Base-by-base conservation (phyloP, 176 grass and related monocot genomes). In the Eragrostis nindensis region DNA sequence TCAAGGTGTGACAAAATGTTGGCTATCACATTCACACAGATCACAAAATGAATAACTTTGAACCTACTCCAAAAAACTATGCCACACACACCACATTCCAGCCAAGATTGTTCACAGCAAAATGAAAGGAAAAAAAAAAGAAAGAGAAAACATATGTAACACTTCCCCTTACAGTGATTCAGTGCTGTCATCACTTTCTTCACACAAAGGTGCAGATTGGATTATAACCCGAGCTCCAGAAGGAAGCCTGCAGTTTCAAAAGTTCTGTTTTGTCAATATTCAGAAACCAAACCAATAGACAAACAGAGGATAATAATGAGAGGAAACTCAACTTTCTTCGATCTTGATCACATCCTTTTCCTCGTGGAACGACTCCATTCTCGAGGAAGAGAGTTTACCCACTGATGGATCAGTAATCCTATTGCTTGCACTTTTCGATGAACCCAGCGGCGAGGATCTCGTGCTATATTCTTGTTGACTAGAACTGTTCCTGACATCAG, bases 211-310 rank as follows among this genome's bases (percentile, higher is more conserved):
- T 71, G 66, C 80, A 46, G 92, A 99, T 49, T 99, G 81, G 75
- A 99, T 99, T 89, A 88, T 92, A 95, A 98, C 88, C 86, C 74
- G 82, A 86, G 95, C 95, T 82, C 95, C 95, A 83, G 95, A 98
- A 90, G 90, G 80, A 91, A 98, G 95, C 90, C 95, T 98, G 95
- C 73, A 92, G 44, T 75, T 81, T 74, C 5, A 41, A 85, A 73
- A 2, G 8, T 43, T 60, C 16, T 48, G 5, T 46, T 71, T 38
- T 81, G 86, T 91, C 84, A 93, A 66, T 89, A 42, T 48, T 46
- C 3, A 75, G 60, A 73, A 48, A 48, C 26, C 74, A 30, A 77
- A 59, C 48, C 12, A 30, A 26, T 47, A 49, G 27, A 40, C 24
- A 4, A 78, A 86, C 0, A 17, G 18, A 78, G 59, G 68, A 24